phyloP scores from a whole-genome alignment of 192 early-diverging fungal species.

The Lobulomyces angularis region DNA sequence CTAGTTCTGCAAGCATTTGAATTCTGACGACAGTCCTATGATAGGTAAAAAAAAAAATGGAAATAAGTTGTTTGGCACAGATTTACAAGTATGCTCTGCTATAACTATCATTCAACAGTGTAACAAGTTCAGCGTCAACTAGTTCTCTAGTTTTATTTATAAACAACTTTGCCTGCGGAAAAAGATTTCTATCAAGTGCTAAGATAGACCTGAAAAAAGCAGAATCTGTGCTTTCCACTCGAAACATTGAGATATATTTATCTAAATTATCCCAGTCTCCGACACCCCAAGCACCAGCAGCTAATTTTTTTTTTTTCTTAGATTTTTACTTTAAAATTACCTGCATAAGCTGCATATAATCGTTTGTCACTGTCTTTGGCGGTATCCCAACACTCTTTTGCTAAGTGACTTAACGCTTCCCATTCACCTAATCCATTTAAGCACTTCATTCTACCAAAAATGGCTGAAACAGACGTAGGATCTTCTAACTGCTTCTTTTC shows the following conservation, averaged over 20 bases:
- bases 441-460: constrained; percentile 68
- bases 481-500: constrained; percentile 61
- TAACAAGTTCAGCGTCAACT: constrained; percentile 72
- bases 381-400: constrained; percentile 57
- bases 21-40: constrained; percentile 77
- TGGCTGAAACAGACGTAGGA: constrained; percentile 60
- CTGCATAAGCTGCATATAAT: no score
- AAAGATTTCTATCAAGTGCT: constrained; percentile 67
- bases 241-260: constrained; percentile 71
- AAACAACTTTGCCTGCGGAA: constrained; percentile 52
- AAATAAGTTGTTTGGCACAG: background rate
- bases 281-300: constrained; percentile 85
- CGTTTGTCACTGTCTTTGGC: constrained; percentile 31
- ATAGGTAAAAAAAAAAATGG: constrained; percentile 14
- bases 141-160: constrained; percentile 73
- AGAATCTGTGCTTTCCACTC: constrained; percentile 56
- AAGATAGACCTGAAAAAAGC: constrained; percentile 80
- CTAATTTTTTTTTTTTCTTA: constrained; percentile 55
- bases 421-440: constrained; percentile 72
- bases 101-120: constrained; percentile 85
- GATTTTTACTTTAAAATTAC: no score
- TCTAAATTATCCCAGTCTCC: constrained; percentile 82
- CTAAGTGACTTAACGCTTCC: constrained; percentile 58
- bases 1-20: constrained; percentile 95
- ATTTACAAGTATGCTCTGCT: constrained; percentile 69